Percentiles rank a stretch among this genome's conserved stretches.
Evolutionary conservation across 2,329 filamentous ascomycete species (phyloP).

Genomic region (Alternaria gaisen): DNA sequence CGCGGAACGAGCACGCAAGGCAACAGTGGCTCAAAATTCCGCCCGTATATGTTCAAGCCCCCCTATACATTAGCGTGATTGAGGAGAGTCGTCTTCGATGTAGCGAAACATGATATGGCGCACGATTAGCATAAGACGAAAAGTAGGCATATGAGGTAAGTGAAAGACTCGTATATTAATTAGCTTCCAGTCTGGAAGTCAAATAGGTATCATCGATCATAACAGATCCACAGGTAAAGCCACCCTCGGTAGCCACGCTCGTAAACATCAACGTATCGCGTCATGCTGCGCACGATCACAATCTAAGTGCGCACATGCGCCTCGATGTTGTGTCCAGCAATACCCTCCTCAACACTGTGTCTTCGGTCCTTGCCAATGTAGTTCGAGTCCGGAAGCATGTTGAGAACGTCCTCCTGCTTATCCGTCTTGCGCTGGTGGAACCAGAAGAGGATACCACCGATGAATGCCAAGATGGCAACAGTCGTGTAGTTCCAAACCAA

Average conservation of each 20-base stretch:
- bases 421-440: slow-evolving; percentile 72
- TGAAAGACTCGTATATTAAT: not conserved
- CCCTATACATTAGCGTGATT: not conserved
- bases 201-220: slow-evolving; percentile 9
- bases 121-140: not conserved
- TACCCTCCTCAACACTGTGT: slow-evolving; percentile 35
- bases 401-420: slow-evolving; percentile 72
- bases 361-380: slow-evolving; percentile 45
- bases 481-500: slow-evolving; percentile 76
- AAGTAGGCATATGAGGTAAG: not conserved
- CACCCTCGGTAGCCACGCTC: not conserved
- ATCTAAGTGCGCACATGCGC: not conserved
- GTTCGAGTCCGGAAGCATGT: slow-evolving; percentile 61
- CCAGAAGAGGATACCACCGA: slow-evolving; percentile 74
- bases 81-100: not conserved
- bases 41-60: not conserved
- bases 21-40: not conserved
- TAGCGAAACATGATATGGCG: not conserved
- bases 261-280: not conserved
- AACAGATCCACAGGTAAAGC: not conserved
- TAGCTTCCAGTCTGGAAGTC: not conserved
- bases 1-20: not conserved
- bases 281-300: not conserved
- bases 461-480: slow-evolving; percentile 68
- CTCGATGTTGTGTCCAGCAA: slow-evolving; percentile 2